Evolutionary conservation across 2,329 filamentous ascomycete genomes (phyloP), one percentile per base, ranked within the genome.

Genomic region (Trichoderma arundinaceum): DNA sequence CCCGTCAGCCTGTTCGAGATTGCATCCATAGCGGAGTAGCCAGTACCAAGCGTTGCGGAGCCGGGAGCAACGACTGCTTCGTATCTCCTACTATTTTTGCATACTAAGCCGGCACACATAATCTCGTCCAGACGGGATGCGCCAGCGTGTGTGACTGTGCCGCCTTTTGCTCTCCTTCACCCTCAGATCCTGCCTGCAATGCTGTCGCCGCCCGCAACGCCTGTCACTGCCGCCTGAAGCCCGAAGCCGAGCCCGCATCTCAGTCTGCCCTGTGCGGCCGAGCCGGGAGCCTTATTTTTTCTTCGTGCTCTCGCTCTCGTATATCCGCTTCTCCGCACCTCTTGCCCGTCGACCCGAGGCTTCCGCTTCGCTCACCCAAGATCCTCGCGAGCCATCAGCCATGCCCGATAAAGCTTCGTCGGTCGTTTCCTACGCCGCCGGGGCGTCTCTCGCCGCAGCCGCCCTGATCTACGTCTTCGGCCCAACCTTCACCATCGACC

Each of bases 391-490:
- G 44, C 6, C 33, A 5, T 41, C 46, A 67, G 62, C 66, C 68
- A 80, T 79, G 78, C 76, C 74, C 66, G 76, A 78, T 56, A 79
- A 76, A 68, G 72, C 77, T 66, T 69, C 71, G 62, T 76, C 76
- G 32, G 77, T 79, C 72, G 92, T 92, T 72, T 92, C 92, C 51
- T 99, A 99, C 80, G 95, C 95, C 74, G 95, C 94, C 67, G 94
- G 94, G 72, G 95, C 94, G 67, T 97, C 94, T 63, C 90, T 99
- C 69, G 95, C 95, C 64, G 95, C 95, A 68, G 92, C 96, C 69
- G 94, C 95, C 38, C 87, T 98, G 66, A 92, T 98, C 76, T 99
- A 98, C 79, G 94, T 98, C 72, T 98, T 99, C 79, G 93, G 90
- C 8, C 95, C 95, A n/a, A 98, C 94, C 60, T 98, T 94, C 78